Evolutionary conservation across 805 yeast genomes (phyloP), one percentile per base, ranked within the genome.

Genomic region (Kodamaea neixiangensis): DNA sequence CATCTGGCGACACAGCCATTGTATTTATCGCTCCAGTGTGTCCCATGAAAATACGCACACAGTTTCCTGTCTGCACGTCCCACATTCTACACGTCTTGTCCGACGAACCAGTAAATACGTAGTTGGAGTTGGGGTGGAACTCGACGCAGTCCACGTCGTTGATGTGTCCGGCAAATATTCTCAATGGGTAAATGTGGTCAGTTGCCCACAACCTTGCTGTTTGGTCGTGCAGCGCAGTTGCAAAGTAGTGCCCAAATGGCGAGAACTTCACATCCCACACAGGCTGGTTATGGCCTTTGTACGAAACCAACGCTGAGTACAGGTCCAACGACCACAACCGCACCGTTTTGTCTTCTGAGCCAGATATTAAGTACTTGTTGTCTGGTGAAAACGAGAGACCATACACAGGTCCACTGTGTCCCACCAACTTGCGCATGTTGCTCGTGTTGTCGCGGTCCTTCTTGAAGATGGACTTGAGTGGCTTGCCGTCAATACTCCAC

Each of bases 201-300:
- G 96, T 90, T 20, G 97, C 91, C 99, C 99, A 94, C 50, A 94
- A 76, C 54, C 98, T 80, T 1, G 98, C 98, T 0, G 99, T 94
- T 67, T 92, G 97, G 65, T 94, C 99, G 64, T 92, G 97, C 2
- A 97, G 89, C 0, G 96, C 97, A 0, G 97, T 92, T n/a, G 96
- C 97, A 69, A 94, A 94, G 71, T 94, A 94, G 71, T 94, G 98
- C 4, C 99, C 99, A 60, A 88, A 73, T 2, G 99, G 99, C 2
- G 96, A 85, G 63, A 90, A 94, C 60, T 87, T 81, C 6, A 94
- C 97, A 65, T 94, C 98, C 99, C 99, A 94, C 21, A 94, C 87
- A 1, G 99, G 98, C 58, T 89, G 96, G 61, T 85, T 89, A 65
- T 94, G 99, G 7, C 98, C 97, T 66, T 89, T 90, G 71, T 94